phyloP scores from a whole-genome alignment of 208 protist species.

The Trypanosoma mega region DNA sequence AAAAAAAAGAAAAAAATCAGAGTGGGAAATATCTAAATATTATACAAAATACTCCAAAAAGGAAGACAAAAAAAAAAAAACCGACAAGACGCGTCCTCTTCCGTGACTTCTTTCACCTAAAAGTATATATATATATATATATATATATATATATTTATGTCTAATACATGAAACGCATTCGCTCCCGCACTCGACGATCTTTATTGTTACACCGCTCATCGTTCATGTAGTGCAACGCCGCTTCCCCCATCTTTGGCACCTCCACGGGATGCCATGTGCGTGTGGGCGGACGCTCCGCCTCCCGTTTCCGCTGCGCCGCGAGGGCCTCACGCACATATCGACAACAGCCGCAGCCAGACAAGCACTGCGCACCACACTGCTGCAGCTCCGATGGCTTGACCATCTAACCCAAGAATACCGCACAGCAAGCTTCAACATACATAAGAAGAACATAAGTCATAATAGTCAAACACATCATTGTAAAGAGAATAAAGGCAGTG shows the following conservation, averaged over 20 bases:
- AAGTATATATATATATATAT: too few relatives aligned
- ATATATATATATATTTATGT: too few relatives aligned
- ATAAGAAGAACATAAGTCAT: slow-evolving; percentile 11
- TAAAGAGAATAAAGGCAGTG: not conserved
- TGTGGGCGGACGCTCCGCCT: not conserved
- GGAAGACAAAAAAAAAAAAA: slow-evolving; percentile 1
- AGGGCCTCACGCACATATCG: slow-evolving; percentile 11
- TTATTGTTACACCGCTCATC: slow-evolving; percentile 13
- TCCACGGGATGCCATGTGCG: slow-evolving; percentile 39
- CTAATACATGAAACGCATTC: slow-evolving; percentile 39
- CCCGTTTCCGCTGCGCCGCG: not conserved
- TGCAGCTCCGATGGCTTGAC: not conserved
- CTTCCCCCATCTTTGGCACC: slow-evolving; percentile 50
- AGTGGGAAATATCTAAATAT: not conserved
- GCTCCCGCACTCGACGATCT: slow-evolving; percentile 8
- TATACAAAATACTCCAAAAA: not conserved
- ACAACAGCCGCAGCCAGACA: slow-evolving; percentile 29
- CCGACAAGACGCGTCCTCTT: too few relatives aligned
- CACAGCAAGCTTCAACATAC: not conserved
- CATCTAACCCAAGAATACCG: not conserved
- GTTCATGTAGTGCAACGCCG: slow-evolving; percentile 36
- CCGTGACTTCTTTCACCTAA: too few relatives aligned
- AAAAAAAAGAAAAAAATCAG: not conserved
- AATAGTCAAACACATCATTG: not conserved
- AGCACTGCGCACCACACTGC: slow-evolving; percentile 19